Percentiles rank a stretch among this genome's conserved stretches.
These are phyloP conservation scores for Paspalum notatum DNA, from an alignment of 176 grass and related monocot genomes.

Conservation along the genomic window DNA sequence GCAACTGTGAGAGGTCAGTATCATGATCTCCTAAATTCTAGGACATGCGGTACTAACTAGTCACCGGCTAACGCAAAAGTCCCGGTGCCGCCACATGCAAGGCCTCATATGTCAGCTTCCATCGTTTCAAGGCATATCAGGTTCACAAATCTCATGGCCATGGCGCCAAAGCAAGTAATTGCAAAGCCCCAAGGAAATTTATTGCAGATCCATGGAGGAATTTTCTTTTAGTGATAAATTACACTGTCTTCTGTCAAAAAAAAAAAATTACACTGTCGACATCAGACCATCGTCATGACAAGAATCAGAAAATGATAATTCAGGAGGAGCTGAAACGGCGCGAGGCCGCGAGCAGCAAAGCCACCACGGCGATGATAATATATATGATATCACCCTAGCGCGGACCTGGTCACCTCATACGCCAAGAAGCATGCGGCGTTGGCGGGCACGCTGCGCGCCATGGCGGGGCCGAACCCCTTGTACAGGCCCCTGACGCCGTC, in stretches of 20 bases:
- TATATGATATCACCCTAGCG: slow-evolving; percentile 65
- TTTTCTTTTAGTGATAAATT: too few relatives aligned
- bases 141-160: neutral
- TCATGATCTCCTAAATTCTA: too few relatives aligned
- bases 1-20: too few relatives aligned
- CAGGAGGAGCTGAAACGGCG: too few relatives aligned
- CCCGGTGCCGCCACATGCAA: too few relatives aligned
- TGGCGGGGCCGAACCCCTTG: slow-evolving; percentile 83
- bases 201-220: too few relatives aligned
- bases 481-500: slow-evolving; percentile 79
- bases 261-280: neutral
- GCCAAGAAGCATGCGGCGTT: slow-evolving; percentile 85
- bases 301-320: neutral
- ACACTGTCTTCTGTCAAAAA: too few relatives aligned
- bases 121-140: too few relatives aligned
- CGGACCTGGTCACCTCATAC: slow-evolving; percentile 69
- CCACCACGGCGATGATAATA: too few relatives aligned
- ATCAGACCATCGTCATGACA: neutral
- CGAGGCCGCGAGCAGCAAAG: too few relatives aligned
- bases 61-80: neutral
- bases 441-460: slow-evolving; percentile 79
- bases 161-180: neutral
- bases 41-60: too few relatives aligned
- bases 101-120: too few relatives aligned
- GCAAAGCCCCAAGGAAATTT: neutral